Conservation (phyloP, 2,329 filamentous ascomycete species). For the Boeremia exigua region DNA sequence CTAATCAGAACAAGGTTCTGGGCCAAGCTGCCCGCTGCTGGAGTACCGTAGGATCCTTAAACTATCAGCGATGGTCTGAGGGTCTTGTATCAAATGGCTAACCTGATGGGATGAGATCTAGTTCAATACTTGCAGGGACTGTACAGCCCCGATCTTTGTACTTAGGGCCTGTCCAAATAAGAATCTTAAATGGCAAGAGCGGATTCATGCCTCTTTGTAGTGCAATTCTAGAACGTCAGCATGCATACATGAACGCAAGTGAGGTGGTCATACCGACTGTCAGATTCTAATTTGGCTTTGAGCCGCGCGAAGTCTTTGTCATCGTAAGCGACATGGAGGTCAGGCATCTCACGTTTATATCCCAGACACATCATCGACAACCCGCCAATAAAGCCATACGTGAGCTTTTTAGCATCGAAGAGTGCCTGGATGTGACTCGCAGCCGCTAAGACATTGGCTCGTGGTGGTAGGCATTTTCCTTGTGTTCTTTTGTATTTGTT, state of each 20-base stretch:
- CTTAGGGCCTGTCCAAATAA: slow-evolving; percentile 41
- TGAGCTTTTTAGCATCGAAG: slow-evolving; percentile 42
- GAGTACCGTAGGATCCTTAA: slow-evolving; percentile 28
- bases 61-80: background rate
- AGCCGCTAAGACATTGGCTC: slow-evolving; percentile 38
- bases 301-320: slow-evolving; percentile 38
- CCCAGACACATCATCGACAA: slow-evolving; percentile 43
- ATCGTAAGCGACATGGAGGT: slow-evolving; percentile 45
- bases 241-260: too few species aligned
- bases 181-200: slow-evolving; percentile 37
- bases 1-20: slow-evolving; percentile 37
- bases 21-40: slow-evolving; percentile 29
- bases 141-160: slow-evolving; percentile 37
- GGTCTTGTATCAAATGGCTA: background rate
- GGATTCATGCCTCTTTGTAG: slow-evolving; percentile 40
- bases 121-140: slow-evolving; percentile 34
- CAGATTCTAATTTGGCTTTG: slow-evolving; percentile 34
- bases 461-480: slow-evolving; percentile 25
- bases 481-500: slow-evolving; percentile 29
- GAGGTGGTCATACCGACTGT: slow-evolving; percentile 30
- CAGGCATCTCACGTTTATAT: slow-evolving; percentile 37
- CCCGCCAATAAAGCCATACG: slow-evolving; percentile 39
- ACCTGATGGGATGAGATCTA: slow-evolving; percentile 43
- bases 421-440: slow-evolving; percentile 34
- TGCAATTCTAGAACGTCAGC: slow-evolving; percentile 34